Evolutionary conservation across 805 yeast genomes (phyloP), one percentile per base, ranked within the genome.

Genomic region (Babjeviella inositovora): DNA sequence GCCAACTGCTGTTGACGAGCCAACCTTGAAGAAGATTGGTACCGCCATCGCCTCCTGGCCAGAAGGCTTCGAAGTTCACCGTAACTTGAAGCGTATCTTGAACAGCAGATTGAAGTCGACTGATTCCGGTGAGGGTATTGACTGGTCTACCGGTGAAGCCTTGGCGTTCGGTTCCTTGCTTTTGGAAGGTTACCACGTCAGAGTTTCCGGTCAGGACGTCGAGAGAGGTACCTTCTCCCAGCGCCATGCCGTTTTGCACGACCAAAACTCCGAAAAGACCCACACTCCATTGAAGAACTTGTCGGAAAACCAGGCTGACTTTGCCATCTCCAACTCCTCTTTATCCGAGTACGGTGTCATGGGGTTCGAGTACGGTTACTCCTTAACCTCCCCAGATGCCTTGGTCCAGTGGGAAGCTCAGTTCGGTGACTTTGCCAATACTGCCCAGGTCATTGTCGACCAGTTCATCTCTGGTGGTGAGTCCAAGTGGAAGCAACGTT

Each of bases 191-290:
- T 77, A 75, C 58, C 93, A 87, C 41, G 92, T 90, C 30, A 80
- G 99, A 64, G 77, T 90, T 24, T 80, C 95, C 22, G 99, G 99
- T 50, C 97, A 90, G 64, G 99, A 90, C 69, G 97, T 90, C 35
- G 98, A 90, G 68, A 84, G 99, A 71, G 99, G 99, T 64, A 90
- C 99, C 19, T 87, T 90, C 69, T 90, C 98, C 26, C 99, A 90
- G 63, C 87, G 99, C 61, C 99, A 90, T 48, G 87, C 97, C 28
- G 96, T 90, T 22, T 63, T 90, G 50, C 98, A 90, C 51, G 98
- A 90, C 54, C 99, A 90, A 61, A 60, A 70, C 26, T 72, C 79
- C 23, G 96, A 85, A 54, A 56, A 57, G 22, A 71, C 80, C 14
- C 72, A 77, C 58, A 74, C 82, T 29, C 97, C 98, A 41, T 67